A percentile compares a stretch with the other conserved stretches of the same genome.
Conservation (phyloP, 768 basidiomycete genomes). For the Termitomyces sp. region DNA sequence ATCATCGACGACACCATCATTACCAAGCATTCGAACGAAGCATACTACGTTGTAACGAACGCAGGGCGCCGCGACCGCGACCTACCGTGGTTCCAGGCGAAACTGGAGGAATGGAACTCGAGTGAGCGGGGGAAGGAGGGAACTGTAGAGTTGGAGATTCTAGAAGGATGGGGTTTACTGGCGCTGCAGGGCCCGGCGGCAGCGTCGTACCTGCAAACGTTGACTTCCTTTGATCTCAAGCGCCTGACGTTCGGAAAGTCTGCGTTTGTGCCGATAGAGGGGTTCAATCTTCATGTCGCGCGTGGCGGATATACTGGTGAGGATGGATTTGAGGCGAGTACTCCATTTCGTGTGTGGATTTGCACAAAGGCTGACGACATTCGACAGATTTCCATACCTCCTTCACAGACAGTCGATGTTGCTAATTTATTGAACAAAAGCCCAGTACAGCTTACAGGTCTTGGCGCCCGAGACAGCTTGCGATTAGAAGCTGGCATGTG, state of each 20-base stretch:
- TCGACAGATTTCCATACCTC: conserved; percentile 81
- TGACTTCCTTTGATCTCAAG: conserved; percentile 71
- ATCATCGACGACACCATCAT: conserved; percentile 96
- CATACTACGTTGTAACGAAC: conserved; percentile 96
- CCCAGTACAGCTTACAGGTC: conserved; percentile 79
- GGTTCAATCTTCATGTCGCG: conserved; percentile 79
- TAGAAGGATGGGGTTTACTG: conserved; percentile 83
- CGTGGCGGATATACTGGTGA: conserved; percentile 98
- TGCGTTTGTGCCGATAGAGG: conserved; percentile 74
- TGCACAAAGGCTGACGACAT: background rate
- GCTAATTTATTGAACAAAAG: conserved; percentile 58
- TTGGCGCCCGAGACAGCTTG: conserved; percentile 92
- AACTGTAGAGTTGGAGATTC: conserved; percentile 72
- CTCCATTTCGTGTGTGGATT: background rate
- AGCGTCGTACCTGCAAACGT: conserved; percentile 68
- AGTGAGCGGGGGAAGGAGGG: conserved; percentile 46
- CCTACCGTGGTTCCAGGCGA: conserved; percentile 66
- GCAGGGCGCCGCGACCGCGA: conserved; percentile 84
- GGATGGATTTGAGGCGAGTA: conserved; percentile 88
- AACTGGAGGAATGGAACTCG: conserved; percentile 76
- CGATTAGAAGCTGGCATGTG: conserved; percentile 97
- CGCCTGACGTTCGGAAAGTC: conserved; percentile 81
- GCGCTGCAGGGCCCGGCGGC: conserved; percentile 92
- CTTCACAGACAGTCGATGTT: conserved; percentile 65
- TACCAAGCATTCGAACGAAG: conserved; percentile 73